These are phyloP conservation scores for Lactifluus hygrophoroides DNA, from an alignment of 768 basidiomycete genomes.

Conservation along the genomic window DNA sequence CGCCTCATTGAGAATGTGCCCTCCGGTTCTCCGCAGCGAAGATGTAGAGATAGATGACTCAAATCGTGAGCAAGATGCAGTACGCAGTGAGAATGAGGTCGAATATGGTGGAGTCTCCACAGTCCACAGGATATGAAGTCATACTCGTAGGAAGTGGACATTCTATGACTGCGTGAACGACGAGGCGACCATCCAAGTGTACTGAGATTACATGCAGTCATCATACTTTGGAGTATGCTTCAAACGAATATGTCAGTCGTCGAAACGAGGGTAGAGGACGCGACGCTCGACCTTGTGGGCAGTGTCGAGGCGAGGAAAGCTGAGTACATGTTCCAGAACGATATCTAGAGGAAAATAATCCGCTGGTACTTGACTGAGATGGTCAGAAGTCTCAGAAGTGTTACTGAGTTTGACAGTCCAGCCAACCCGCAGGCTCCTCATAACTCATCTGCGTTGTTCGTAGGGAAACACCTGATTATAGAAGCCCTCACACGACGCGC, in stretches of 20 bases:
- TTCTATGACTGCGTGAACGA: constrained; percentile 61
- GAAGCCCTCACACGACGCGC: no score
- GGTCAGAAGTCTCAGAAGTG: no score
- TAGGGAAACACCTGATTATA: no score
- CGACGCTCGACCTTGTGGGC: constrained; percentile 64
- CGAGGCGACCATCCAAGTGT: constrained; percentile 32
- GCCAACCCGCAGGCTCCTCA: no score
- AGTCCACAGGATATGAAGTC: no score
- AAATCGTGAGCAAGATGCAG: constrained; percentile 59
- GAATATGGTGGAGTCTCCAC: no score
- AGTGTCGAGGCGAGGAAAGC: constrained; percentile 47
- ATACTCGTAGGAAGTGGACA: constrained; percentile 71
- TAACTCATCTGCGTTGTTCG: no score
- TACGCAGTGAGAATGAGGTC: no score
- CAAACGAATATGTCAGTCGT: constrained; percentile 51
- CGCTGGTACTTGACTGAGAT: no score
- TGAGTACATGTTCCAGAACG: constrained; percentile 71
- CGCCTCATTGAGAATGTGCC: constrained; percentile 73
- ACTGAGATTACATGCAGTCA: constrained; percentile 43
- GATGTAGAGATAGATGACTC: constrained; percentile 56
- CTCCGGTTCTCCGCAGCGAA: constrained; percentile 66
- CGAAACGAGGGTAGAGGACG: constrained; percentile 57
- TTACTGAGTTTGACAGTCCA: no score
- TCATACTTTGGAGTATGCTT: constrained; percentile 61
- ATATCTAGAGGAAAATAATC: no score